Evolutionary conservation across 1,284 basidiomycete species (phyloP).

Genomic region (Golubevia sp.): DNA sequence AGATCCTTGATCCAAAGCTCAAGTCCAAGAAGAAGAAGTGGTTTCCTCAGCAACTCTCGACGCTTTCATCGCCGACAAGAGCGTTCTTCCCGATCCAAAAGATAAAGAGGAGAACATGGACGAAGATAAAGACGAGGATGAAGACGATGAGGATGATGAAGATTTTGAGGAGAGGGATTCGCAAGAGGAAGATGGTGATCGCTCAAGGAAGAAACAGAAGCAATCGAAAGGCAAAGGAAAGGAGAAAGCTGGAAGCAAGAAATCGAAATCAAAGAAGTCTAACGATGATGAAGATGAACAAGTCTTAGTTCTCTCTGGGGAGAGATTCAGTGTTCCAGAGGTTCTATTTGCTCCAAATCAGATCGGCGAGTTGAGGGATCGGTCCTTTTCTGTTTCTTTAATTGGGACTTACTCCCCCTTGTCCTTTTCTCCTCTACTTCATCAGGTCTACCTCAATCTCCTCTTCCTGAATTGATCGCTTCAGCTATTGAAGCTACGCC

Average conservation of each 20-base stretch:
- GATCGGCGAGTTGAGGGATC: constrained; percentile 70
- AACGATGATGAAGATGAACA: constrained; percentile 69
- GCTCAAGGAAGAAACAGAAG: constrained; percentile 6
- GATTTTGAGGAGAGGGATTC: constrained; percentile 19
- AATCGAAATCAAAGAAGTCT: neutral
- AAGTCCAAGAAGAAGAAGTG: too few relatives aligned
- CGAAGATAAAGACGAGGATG: constrained; percentile 1
- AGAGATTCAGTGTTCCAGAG: constrained; percentile 86
- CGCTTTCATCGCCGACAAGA: neutral
- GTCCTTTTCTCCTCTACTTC: constrained; percentile 3
- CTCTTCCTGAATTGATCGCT: constrained; percentile 76
- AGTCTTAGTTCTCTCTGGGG: constrained; percentile 81
- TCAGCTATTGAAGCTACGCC: constrained; percentile 75
- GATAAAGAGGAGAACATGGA: constrained; percentile 5
- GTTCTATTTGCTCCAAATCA: constrained; percentile 84
- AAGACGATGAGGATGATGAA: constrained; percentile 23
- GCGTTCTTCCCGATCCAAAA: neutral
- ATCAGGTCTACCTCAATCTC: constrained; percentile 78
- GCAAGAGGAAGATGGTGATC: constrained; percentile 2
- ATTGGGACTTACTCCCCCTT: neutral
- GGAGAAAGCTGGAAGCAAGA: constrained; percentile 4
- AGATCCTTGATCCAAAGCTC: too few relatives aligned
- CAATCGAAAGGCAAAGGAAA: neutral
- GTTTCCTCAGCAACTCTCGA: neutral
- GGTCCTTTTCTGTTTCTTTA: neutral